Conservation (phyloP, 1,139 yeast species). For the Yamadazyma songkhlaensis region DNA sequence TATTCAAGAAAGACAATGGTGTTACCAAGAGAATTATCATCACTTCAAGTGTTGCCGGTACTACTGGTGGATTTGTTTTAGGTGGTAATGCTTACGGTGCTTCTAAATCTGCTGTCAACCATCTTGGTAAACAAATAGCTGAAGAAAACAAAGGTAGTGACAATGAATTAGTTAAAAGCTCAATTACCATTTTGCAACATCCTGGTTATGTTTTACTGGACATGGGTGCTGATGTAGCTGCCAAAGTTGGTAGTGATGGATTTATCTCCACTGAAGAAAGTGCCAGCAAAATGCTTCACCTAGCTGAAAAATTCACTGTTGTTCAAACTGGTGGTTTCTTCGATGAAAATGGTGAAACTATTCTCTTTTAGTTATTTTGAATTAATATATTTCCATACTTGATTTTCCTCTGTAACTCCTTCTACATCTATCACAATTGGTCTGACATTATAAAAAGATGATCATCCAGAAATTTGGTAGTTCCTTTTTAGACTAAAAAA, state of each 20-base stretch:
- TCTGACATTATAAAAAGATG: no score
- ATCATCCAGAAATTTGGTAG: no score
- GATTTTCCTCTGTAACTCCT: no score
- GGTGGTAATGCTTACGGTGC: conserved; percentile 13
- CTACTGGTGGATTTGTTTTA: conserved; percentile 1
- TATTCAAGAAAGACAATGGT: conserved; percentile 8
- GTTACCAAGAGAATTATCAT: conserved; percentile 10
- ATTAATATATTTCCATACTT: no score
- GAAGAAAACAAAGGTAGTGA: conserved; percentile 7
- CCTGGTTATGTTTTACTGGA: conserved; percentile 14
- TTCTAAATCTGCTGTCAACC: conserved; percentile 13
- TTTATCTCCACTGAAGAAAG: conserved; percentile 5
- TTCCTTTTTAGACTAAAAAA: no score
- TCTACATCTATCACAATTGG: no score
- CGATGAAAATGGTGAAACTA: conserved; percentile 1
- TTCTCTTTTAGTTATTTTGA: background rate
- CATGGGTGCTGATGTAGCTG: conserved; percentile 4
- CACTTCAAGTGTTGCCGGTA: conserved; percentile 8
- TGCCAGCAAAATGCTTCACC: conserved; percentile 1
- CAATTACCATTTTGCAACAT: conserved; percentile 9
- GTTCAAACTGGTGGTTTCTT: conserved; percentile 2
- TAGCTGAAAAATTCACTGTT: background rate
- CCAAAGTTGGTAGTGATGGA: conserved; percentile 1
- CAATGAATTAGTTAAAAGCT: conserved; percentile 5
- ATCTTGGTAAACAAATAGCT: conserved; percentile 11